Evolutionary conservation across 2,329 filamentous ascomycete genomes (phyloP).

Genomic region (Trichoderma hamatum): DNA sequence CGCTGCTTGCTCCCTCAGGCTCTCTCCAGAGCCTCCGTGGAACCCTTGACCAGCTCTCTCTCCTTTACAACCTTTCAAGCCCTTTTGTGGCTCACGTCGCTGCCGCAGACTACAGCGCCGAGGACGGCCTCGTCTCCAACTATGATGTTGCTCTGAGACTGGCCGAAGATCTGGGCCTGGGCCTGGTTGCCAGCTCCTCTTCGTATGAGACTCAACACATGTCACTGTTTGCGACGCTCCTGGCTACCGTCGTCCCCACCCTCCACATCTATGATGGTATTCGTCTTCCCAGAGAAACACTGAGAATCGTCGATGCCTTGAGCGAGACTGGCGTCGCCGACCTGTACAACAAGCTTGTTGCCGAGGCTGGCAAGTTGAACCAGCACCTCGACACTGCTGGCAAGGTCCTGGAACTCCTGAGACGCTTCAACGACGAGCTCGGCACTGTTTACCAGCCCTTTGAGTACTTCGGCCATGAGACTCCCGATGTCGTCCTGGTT

Average conservation of each 20-base stretch:
- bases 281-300: conserved; percentile 78
- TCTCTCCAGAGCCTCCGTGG: conserved; percentile 78
- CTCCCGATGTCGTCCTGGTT: conserved; percentile 81
- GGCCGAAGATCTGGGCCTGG: conserved; percentile 88
- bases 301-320: conserved; percentile 79
- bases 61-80: conserved; percentile 89
- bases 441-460: conserved; percentile 92
- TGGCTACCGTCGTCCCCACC: conserved; percentile 78
- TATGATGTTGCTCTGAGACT: conserved; percentile 79
- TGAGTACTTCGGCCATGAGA: conserved; percentile 85
- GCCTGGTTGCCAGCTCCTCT: conserved; percentile 80
- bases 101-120: conserved; percentile 78
- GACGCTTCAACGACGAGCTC: conserved; percentile 83
- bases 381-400: conserved; percentile 73
- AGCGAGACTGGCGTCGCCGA: conserved; percentile 70
- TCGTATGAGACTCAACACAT: conserved; percentile 95
- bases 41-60: conserved; percentile 86
- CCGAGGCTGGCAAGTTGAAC: conserved; percentile 63
- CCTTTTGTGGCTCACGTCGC: conserved; percentile 92
- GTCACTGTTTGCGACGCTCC: conserved; percentile 81
- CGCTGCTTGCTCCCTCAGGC: conserved; percentile 82
- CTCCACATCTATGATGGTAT: conserved; percentile 89
- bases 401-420: conserved; percentile 70
- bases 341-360: conserved; percentile 67
- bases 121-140: conserved; percentile 77